Evolutionary conservation across 1,139 yeast species (phyloP).

Genomic region (Candida pseudoviswanathii): DNA sequence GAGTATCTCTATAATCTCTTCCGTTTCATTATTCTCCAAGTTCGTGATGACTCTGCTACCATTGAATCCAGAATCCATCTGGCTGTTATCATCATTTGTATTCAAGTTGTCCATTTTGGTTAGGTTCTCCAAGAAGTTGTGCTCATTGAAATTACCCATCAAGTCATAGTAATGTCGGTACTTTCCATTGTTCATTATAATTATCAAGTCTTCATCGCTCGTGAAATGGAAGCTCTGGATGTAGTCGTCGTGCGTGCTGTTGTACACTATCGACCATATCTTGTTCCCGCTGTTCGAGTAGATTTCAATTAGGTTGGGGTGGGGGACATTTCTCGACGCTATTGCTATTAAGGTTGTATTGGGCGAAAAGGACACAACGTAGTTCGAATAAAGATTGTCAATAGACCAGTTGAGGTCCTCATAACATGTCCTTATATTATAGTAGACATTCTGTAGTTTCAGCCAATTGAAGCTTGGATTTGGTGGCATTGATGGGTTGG

Average conservation of each 20-base stretch:
- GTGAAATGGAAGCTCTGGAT: constrained; percentile 57
- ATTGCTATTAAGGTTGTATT: constrained; percentile 39
- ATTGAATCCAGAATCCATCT: not conserved
- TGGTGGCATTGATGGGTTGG: constrained; percentile 21
- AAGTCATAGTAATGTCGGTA: constrained; percentile 70
- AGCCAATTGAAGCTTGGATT: constrained; percentile 64
- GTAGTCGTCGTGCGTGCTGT: constrained; percentile 55
- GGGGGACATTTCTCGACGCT: constrained; percentile 34
- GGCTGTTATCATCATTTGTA: not conserved
- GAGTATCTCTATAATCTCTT: constrained; percentile 31
- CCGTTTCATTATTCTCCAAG: constrained; percentile 35
- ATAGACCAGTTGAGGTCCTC: constrained; percentile 40
- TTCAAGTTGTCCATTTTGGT: constrained; percentile 5
- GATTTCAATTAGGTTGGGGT: constrained; percentile 46
- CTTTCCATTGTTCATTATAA: constrained; percentile 58
- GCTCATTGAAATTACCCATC: constrained; percentile 64
- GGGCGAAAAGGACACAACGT: constrained; percentile 30
- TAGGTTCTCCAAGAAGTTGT: constrained; percentile 36
- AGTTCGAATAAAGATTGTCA: constrained; percentile 32
- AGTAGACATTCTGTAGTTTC: constrained; percentile 60
- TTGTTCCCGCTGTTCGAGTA: constrained; percentile 56
- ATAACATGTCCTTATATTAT: constrained; percentile 51
- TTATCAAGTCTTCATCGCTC: constrained; percentile 57
- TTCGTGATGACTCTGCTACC: constrained; percentile 27
- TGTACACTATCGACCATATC: constrained; percentile 51